These are phyloP conservation scores for Vitis riparia DNA, from an alignment of 164 flowering plant genomes.

Conservation along the genomic window DNA sequence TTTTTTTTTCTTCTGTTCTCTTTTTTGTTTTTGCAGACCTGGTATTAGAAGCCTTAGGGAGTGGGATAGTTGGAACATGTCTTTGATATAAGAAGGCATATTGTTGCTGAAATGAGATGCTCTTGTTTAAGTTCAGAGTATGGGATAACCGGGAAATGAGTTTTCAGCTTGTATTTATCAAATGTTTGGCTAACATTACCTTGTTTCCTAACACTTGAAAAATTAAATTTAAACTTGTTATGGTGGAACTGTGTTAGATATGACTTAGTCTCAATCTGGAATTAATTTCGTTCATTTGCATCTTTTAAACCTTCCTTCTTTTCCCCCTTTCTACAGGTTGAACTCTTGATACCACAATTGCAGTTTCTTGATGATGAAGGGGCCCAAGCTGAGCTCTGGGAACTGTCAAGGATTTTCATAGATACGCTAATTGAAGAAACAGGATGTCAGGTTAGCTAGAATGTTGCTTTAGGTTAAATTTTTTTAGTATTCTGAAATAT, in stretches of 20 bases:
- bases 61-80: too few relatives aligned
- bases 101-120: too few relatives aligned
- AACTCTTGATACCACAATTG: constrained; percentile 92
- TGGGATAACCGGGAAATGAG: too few relatives aligned
- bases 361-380: constrained; percentile 97
- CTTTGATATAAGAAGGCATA: too few relatives aligned
- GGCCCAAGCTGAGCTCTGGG: constrained; percentile 97
- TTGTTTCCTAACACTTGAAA: not conserved
- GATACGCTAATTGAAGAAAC: constrained; percentile 83
- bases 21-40: not conserved
- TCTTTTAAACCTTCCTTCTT: not conserved
- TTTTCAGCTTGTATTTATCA: too few relatives aligned
- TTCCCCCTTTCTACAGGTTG: constrained; percentile 56
- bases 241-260: too few relatives aligned
- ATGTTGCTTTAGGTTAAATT: too few relatives aligned
- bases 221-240: not conserved
- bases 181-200: not conserved
- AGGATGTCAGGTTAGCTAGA: constrained; percentile 63
- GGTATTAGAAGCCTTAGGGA: not conserved
- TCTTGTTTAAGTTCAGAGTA: too few relatives aligned
- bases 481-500: too few relatives aligned
- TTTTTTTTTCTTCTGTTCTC: not conserved
- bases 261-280: too few relatives aligned
- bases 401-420: constrained; percentile 77
- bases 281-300: too few relatives aligned